Percentiles rank a stretch among this genome's conserved stretches.
Evolutionary conservation across 495 filamentous ascomycete species (phyloP).

Genomic region (Tuber calosporum): DNA sequence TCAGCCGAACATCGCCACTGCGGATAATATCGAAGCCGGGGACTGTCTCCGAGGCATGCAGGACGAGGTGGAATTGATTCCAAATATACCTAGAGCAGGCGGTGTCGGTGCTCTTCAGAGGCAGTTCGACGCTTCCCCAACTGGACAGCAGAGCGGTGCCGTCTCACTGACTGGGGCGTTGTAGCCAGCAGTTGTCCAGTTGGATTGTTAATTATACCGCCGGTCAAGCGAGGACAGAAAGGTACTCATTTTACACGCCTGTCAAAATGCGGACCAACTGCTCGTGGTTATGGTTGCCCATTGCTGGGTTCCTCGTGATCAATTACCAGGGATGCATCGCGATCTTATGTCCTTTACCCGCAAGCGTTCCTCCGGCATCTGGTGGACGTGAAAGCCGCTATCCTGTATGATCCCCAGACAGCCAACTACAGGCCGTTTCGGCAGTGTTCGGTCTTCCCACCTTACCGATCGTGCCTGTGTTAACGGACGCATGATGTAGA

Average conservation of each 20-base stretch:
- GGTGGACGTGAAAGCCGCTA: slow-evolving; percentile 20
- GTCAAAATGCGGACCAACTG: too few relatives aligned
- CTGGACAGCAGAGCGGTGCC: too few relatives aligned
- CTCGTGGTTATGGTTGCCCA: too few relatives aligned
- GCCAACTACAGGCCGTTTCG: slow-evolving; percentile 10
- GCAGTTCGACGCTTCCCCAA: slow-evolving; percentile 6
- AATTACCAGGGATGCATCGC: slow-evolving; percentile 4
- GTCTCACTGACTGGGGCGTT: too few relatives aligned
- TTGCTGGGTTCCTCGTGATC: slow-evolving; percentile 5
- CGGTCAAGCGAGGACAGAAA: too few relatives aligned
- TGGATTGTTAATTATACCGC: too few relatives aligned
- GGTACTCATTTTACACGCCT: too few relatives aligned
- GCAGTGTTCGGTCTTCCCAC: slow-evolving; percentile 7
- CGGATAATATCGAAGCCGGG: too few relatives aligned
- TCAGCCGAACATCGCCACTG: too few relatives aligned
- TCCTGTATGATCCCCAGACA: slow-evolving; percentile 15
- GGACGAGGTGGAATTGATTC: slow-evolving; percentile 14
- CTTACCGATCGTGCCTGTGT: slow-evolving; percentile 6
- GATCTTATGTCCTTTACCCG: slow-evolving; percentile 16
- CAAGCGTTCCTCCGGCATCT: slow-evolving; percentile 22
- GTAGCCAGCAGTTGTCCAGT: too few relatives aligned
- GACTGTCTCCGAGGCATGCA: slow-evolving; percentile 3
- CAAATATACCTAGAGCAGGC: slow-evolving; percentile 11
- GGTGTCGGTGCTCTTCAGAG: slow-evolving; percentile 9
- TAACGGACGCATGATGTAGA: slow-evolving; percentile 12